Evolutionary conservation across 257 asterid genomes (phyloP).

Genomic region (Solanum tacnaense): DNA sequence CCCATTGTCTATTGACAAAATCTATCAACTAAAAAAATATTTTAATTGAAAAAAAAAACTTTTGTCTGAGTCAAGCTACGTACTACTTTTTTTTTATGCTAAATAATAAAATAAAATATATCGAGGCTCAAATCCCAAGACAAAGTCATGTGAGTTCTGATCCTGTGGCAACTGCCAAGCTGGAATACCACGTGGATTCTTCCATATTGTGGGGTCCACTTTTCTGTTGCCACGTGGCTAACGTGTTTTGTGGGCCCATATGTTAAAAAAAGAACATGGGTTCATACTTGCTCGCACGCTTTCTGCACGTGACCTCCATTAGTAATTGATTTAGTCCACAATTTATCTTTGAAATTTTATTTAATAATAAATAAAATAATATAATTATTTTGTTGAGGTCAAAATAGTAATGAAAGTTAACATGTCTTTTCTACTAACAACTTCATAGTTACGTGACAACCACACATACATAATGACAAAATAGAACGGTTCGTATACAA

Average conservation of each 20-base stretch:
- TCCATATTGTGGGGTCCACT: not conserved
- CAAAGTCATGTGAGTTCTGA: not conserved
- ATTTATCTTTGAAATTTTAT: not conserved
- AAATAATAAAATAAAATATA: not conserved
- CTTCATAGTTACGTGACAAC: not conserved
- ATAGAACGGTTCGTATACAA: not conserved
- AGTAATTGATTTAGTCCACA: not conserved
- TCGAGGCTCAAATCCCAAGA: not conserved
- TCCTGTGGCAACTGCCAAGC: not conserved
- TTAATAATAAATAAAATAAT: not conserved
- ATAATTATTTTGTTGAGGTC: not conserved
- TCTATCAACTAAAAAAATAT: not conserved
- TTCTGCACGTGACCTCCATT: not conserved
- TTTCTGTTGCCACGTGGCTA: not conserved
- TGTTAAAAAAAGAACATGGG: not conserved
- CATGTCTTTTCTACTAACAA: not conserved
- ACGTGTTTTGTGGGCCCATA: not conserved
- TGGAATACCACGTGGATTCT: not conserved
- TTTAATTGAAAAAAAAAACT: not conserved
- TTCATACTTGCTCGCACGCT: not conserved
- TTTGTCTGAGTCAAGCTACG: not conserved
- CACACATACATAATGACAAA: not conserved
- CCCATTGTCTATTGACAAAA: not conserved
- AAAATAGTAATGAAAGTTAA: not conserved
- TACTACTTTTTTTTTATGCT: not conserved